A percentile compares a stretch with the other conserved stretches of the same genome.
Evolutionary conservation across 768 basidiomycete genomes (phyloP).

Genomic region (Agrocybe pediades): DNA sequence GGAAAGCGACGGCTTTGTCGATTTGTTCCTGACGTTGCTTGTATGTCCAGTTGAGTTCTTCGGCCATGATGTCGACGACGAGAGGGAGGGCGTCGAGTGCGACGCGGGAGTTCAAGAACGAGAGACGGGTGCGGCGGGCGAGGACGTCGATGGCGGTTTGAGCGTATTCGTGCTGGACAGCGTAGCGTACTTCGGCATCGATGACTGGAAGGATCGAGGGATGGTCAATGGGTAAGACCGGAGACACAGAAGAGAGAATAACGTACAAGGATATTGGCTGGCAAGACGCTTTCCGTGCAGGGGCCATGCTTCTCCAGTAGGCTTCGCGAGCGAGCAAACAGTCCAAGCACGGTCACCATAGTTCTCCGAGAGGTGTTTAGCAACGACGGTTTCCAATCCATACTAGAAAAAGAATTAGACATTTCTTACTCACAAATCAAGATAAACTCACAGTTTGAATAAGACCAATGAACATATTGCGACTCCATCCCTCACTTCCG

Average conservation of each 20-base stretch:
- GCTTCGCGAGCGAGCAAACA: slow-evolving; percentile 77
- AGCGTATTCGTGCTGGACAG: slow-evolving; percentile 88
- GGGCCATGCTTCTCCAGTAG: slow-evolving; percentile 84
- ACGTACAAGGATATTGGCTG: slow-evolving; percentile 74
- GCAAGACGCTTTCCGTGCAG: slow-evolving; percentile 77
- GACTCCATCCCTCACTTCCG: slow-evolving; percentile 92
- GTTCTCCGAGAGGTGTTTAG: slow-evolving; percentile 88
- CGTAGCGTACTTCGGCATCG: slow-evolving; percentile 92
- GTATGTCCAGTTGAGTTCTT: slow-evolving; percentile 78
- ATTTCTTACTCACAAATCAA: neutral
- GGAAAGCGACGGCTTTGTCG: slow-evolving; percentile 59
- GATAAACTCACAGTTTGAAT: slow-evolving; percentile 74
- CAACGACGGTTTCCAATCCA: slow-evolving; percentile 89
- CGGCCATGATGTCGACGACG: slow-evolving; percentile 90
- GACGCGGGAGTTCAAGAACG: slow-evolving; percentile 89
- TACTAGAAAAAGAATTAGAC: slow-evolving; percentile 48
- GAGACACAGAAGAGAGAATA: neutral
- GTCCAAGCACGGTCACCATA: slow-evolving; percentile 98
- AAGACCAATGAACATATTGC: slow-evolving; percentile 96
- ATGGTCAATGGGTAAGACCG: neutral
- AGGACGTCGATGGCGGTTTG: slow-evolving; percentile 91
- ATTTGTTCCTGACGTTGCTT: slow-evolving; percentile 62
- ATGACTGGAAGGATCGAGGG: slow-evolving; percentile 51
- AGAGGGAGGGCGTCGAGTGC: slow-evolving; percentile 83
- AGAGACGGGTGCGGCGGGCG: slow-evolving; percentile 86